Evolutionary conservation across 176 grass and related monocot species (phyloP), one percentile per base, ranked within the genome.

Genomic region (Panicum miliaceum): DNA sequence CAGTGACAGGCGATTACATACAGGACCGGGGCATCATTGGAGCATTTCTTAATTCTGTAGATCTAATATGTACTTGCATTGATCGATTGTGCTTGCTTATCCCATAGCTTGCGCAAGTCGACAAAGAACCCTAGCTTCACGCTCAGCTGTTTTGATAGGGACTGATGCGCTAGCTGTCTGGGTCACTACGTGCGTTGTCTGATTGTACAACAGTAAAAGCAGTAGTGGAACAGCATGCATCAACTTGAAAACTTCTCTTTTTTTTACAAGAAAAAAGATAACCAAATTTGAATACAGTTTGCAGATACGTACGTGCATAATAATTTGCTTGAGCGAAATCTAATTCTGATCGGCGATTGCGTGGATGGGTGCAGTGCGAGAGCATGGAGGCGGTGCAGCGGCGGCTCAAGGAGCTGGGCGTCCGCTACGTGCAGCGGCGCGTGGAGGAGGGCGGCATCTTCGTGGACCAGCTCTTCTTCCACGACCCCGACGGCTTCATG

Each of bases 401-500:
- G 76, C 76, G 71, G 75, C 92, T 97, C 35, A 84, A 89, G 78
- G 94, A 94, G 87, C 64, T 94, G 80, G 77, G 64, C 3, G 82
- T 97, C 85, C 9, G 6, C 4, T 85, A 85, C 81, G 80, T 87
- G 69, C 43, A 90, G 65, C 77, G 68, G 14, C 65, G 80, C 0
- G 94, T 97, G 25, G 92, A 90, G 79, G 94, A 97, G 35, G 90
- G 88, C 22, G 90, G 92, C 18, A 85, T 97, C 70, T 63, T 64
- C 54, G 92, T 97, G 3, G 94, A 94, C 76, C 94, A 97, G 84
- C 43, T 97, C 84, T 97, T 97, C 88, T 97, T 97, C 88, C 94
- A 97, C 71, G 94, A 97, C 62, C 94, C 94, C n/a, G 94, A 97
- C 66, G 90, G 94, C 42, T 94, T 92, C 88, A 97, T 97, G 94